Evolutionary conservation across 495 filamentous ascomycete genomes (phyloP).

Genomic region (Hypoxylon subgilvum): DNA sequence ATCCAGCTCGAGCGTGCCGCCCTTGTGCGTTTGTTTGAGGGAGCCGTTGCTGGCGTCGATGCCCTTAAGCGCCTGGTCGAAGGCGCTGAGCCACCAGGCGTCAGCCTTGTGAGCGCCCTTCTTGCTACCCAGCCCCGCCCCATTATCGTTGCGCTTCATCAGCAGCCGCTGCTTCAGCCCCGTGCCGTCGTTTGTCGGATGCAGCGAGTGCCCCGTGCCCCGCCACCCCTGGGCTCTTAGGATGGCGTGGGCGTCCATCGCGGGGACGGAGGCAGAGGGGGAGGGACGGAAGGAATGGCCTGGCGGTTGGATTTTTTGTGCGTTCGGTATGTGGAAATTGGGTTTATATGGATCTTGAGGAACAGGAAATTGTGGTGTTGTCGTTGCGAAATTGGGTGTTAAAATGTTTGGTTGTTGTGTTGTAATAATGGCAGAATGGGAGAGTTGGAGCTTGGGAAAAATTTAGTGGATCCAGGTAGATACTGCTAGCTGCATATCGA

Average conservation of each 20-base stretch:
- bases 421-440: no score
- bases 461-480: no score
- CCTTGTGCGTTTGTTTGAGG: conserved; percentile 56
- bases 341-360: no score
- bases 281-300: no score
- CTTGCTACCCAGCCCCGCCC: conserved; percentile 72
- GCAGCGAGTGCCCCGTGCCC: conserved; percentile 74
- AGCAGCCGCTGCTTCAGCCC: conserved; percentile 73
- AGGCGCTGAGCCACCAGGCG: conserved; percentile 83
- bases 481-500: no score
- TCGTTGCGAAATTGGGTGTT: not conserved
- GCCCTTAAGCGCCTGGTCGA: conserved; percentile 77
- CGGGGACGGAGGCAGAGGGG: not conserved
- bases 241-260: conserved; percentile 72
- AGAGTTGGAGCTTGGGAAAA: no score
- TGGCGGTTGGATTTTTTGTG: no score
- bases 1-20: conserved; percentile 61
- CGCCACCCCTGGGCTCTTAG: conserved; percentile 80
- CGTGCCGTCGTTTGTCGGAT: conserved; percentile 66
- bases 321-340: no score
- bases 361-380: not conserved
- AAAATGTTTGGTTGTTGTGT: no score
- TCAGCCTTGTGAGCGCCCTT: conserved; percentile 66
- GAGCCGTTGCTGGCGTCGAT: conserved; percentile 62
- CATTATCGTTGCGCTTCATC: conserved; percentile 70